A percentile compares a stretch with the other conserved stretches of the same genome.
phyloP scores from a whole-genome alignment of 768 basidiomycete species.

The Lentinula boryana region DNA sequence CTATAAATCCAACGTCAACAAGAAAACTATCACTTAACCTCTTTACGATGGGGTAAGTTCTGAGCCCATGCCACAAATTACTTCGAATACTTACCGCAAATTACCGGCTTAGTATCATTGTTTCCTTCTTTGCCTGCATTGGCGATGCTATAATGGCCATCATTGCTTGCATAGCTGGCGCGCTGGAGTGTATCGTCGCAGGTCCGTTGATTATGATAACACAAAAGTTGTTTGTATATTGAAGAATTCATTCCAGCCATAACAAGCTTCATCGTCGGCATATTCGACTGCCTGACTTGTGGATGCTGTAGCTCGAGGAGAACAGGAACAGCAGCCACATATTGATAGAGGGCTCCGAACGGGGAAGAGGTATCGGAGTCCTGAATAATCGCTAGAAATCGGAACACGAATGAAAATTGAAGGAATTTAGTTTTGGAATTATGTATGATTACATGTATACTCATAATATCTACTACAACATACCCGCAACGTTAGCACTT shows the following conservation, averaged over 20 bases:
- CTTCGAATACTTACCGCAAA: not conserved
- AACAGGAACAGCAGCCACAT: not conserved
- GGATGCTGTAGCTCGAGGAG: conserved; percentile 27
- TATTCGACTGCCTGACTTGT: conserved; percentile 40
- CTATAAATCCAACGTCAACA: no score
- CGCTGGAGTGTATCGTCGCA: conserved; percentile 40
- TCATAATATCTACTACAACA: no score
- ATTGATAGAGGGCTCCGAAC: not conserved
- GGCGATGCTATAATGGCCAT: conserved; percentile 35
- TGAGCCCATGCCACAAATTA: not conserved
- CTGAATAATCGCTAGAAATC: not conserved
- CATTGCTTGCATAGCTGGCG: conserved; percentile 31
- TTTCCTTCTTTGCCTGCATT: conserved; percentile 35
- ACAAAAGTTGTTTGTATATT: not conserved
- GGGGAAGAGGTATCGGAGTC: not conserved
- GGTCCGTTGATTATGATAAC: conserved; percentile 20
- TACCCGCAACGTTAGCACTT: no score
- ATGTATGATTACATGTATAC: no score
- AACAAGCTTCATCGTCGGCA: conserved; percentile 29
- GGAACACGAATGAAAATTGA: no score
- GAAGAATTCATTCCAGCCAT: conserved; percentile 24
- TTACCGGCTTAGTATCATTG: conserved; percentile 14
- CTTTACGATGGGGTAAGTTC: conserved; percentile 7
- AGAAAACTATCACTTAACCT: no score
- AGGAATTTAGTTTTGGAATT: no score